These are phyloP conservation scores for Penicillium roqueforti DNA, from an alignment of 495 filamentous ascomycete genomes.

Conservation along the genomic window DNA sequence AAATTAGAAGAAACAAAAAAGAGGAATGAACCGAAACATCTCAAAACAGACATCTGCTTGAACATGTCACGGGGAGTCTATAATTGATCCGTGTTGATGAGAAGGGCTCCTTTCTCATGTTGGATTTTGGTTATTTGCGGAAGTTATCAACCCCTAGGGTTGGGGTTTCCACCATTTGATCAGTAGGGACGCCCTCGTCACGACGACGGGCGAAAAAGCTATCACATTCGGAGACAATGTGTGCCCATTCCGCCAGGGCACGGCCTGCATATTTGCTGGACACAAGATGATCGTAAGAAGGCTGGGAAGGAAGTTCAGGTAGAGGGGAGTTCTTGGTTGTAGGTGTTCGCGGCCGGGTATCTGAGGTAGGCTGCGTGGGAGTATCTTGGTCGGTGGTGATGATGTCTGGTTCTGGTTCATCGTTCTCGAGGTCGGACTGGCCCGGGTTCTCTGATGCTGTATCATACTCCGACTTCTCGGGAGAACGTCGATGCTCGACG, in stretches of 20 bases:
- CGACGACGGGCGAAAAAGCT: constrained; percentile 85
- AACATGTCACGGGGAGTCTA: constrained; percentile 15
- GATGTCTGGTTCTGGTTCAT: constrained; percentile 10
- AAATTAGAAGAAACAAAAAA: constrained; percentile 13
- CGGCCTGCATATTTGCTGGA: constrained; percentile 75
- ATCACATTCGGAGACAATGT: constrained; percentile 82
- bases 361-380: constrained; percentile 4
- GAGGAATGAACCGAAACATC: constrained; percentile 7
- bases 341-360: constrained; percentile 9
- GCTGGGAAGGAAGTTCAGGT: constrained; percentile 17
- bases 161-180: constrained; percentile 81
- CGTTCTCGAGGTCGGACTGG: constrained; percentile 16
- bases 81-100: constrained; percentile 6
- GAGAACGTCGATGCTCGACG: constrained; percentile 34
- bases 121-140: constrained; percentile 41
- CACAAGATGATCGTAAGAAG: constrained; percentile 28
- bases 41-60: constrained; percentile 4
- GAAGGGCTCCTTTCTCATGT: background rate
- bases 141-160: constrained; percentile 82
- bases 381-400: constrained; percentile 2
- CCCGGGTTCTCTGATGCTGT: constrained; percentile 24
- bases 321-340: constrained; percentile 24
- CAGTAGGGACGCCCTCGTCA: constrained; percentile 74
- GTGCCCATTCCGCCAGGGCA: constrained; percentile 86
- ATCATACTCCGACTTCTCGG: constrained; percentile 26